phyloP scores from a whole-genome alignment of 352 stramenopile genomes.

The Pilasporangium apinafurcum region DNA sequence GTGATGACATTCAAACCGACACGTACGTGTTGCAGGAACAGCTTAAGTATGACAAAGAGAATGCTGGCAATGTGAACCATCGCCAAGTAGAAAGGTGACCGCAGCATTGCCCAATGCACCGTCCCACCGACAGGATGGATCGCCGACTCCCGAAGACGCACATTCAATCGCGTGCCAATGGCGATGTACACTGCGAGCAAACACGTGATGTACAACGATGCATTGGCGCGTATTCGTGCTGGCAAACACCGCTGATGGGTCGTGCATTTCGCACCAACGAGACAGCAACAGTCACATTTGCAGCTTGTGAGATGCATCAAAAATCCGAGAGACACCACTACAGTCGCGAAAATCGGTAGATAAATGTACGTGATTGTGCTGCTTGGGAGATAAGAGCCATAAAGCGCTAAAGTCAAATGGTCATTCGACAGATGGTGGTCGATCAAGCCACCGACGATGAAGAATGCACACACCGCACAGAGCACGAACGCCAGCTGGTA shows the following conservation, averaged over 20 bases:
- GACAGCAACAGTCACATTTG: conserved; percentile 65
- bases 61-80: conserved; percentile 60
- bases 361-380: conserved; percentile 60
- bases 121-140: conserved; percentile 75
- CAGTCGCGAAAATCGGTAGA: conserved; percentile 28
- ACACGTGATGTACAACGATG: conserved; percentile 41
- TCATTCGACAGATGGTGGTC: conserved; percentile 71
- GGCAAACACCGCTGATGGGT: conserved; percentile 48
- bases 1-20: not conserved
- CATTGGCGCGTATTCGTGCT: conserved; percentile 34
- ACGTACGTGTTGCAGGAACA: conserved; percentile 70
- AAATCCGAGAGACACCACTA: conserved; percentile 27
- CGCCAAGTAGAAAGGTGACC: conserved; percentile 53
- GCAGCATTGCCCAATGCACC: conserved; percentile 65
- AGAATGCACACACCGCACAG: conserved; percentile 33
- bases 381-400: conserved; percentile 44
- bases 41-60: conserved; percentile 57
- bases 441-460: conserved; percentile 62
- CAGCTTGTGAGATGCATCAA: conserved; percentile 46
- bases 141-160: conserved; percentile 54
- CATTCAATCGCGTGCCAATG: conserved; percentile 66
- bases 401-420: conserved; percentile 63
- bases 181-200: conserved; percentile 41
- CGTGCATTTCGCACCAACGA: conserved; percentile 20
- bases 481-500: conserved; percentile 71